A percentile compares a stretch with the other conserved stretches of the same genome.
Conservation (phyloP, 177 flowering plant species). For the Vitis hybrid region DNA sequence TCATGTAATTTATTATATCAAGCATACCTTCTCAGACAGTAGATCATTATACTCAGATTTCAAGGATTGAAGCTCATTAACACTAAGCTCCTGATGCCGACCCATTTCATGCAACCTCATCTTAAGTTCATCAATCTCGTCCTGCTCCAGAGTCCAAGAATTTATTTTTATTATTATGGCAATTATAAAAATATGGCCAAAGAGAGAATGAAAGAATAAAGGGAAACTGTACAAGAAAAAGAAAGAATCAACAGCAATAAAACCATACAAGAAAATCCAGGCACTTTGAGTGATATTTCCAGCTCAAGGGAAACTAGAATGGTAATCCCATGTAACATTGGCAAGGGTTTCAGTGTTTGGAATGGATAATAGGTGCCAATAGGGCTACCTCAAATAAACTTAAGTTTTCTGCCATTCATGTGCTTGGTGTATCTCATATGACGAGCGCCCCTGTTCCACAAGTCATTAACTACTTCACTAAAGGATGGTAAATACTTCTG, state of each 20-base stretch:
- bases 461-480: too few species aligned
- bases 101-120: constrained; percentile 41
- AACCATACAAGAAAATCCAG: background rate
- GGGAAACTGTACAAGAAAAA: background rate
- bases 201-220: too few species aligned
- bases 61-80: constrained; percentile 45
- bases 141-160: constrained; percentile 19
- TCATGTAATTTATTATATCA: constrained; percentile 7
- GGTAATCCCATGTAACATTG: background rate
- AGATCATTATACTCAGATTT: constrained; percentile 42
- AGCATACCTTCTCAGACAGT: constrained; percentile 56
- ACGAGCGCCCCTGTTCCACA: too few species aligned
- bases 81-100: constrained; percentile 39
- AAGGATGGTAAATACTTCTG: too few species aligned
- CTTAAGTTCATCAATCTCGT: constrained; percentile 43
- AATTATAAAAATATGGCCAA: too few species aligned
- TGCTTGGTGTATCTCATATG: too few species aligned
- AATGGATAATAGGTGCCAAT: too few species aligned
- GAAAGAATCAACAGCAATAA: background rate
- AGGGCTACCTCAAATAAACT: too few species aligned
- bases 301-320: background rate
- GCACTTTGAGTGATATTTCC: background rate
- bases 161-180: too few species aligned
- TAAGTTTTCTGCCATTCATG: too few species aligned
- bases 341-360: background rate